Base-by-base conservation (phyloP, 1,139 yeast genomes). In the Spathaspora jeffriesii region DNA sequence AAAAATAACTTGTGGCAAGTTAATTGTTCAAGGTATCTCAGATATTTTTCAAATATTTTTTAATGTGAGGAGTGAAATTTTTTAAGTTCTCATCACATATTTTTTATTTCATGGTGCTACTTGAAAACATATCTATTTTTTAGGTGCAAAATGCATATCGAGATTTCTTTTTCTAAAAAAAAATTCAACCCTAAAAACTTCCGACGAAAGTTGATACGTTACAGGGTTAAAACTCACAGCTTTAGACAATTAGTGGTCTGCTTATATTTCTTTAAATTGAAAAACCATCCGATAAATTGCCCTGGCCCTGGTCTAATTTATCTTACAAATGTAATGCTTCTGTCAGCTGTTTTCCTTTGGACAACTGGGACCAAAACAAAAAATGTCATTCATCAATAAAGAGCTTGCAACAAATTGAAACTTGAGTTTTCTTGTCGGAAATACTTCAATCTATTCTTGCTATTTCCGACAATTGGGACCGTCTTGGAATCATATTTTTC, bases 21-120 rank as follows among this genome's bases (percentile, higher is more conserved):
- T 34, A 18, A 9, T 34, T 34, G 38, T 34, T 15, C n/a, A 9
- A 18, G 13, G 32, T 30, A 30, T 14, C 9, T n/a, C 17, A 30
- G 20, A 3, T 18, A 34, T 34, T 34, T 34, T 34, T 18, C 10
- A 18, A 18, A 15, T 34, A 34, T 34, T 34, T 34, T 34, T 34
- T 34, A 34, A 30, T 34, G 38, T 34, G 38, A 34, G 20, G 38
- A 15, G 38, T 17, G 38, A 18, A 5, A 34, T 34, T 34, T 34
- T 34, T 14, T 30, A 14, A 34, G 4, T 18, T 18, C 18, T 22
- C 23, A 17, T 34, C 38, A 34, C 38, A 34, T 34, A 18, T 34
- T 15, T 34, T 34, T 34, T 18, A 34, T 32, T 32, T 15, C 37
- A 15, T 13, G n/a, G n/a, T n/a, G n/a, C n/a, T n/a, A n/a, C n/a